Base-by-base conservation (phyloP, 2,329 filamentous ascomycete genomes). In the Neoascochyta sp. region DNA sequence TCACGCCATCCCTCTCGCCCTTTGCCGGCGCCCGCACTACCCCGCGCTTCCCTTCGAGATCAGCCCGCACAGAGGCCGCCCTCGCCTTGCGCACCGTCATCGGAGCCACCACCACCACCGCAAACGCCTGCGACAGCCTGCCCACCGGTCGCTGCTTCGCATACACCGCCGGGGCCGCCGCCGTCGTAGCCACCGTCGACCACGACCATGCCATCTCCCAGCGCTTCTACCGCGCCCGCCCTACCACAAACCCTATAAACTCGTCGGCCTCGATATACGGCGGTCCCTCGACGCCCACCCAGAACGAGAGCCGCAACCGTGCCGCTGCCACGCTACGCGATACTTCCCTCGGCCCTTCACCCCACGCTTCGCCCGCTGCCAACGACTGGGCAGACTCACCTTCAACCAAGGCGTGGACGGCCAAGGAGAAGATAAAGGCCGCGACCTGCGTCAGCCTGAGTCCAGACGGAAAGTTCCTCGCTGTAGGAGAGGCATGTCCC, bases 361-460 rank as follows among this genome's bases (percentile, higher is more conserved):
- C 64, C 13, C 63, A 64, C 32, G 64, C 60, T 6, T 73, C 74
- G 10, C 70, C 74, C 6, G 41, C 45, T 9, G 62, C 60, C 5
- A 64, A 60, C 29, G 75, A 77, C 32, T 69, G 67, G 58, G 54
- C 58, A 9, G 89, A 95, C 26, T 70, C 67, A 17, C 68, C 67
- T 5, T 66, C 57, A 22, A 80, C 76, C 29, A 86, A 81, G 59
- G 86, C 83, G 9, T 90, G 86, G 82, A 88, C 86, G 2, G 92
- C 86, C 32, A 80, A 86, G 44, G 92, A 96, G 62, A 80, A 88
- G 45, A 89, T 96, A 58, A 96, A 96, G 66, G 86, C 92, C 11
- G 87, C 89, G 2, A 95, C 89, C 4, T 94, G 89, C 54, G 76
- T 98, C 15, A 83, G 87, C 13, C 74, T 98, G 44, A 95, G 88